Base-by-base conservation (phyloP, 768 basidiomycete species). In the Pleurotus ostreatus region DNA sequence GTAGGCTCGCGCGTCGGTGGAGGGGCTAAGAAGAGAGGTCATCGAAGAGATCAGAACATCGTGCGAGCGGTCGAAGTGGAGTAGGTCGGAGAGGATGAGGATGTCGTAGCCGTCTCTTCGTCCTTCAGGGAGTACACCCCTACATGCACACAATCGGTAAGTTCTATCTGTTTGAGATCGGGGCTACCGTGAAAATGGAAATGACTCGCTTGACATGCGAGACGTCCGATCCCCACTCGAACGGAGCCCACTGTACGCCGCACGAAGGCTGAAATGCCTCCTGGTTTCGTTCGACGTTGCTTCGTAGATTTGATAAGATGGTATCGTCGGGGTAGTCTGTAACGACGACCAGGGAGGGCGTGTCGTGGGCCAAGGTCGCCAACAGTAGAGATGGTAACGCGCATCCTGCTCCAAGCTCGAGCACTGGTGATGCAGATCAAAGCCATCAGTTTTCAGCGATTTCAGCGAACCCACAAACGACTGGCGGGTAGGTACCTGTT, bases 381-480 rank as follows among this genome's bases (percentile, higher is more conserved):
- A 82, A 61, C 1, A 91, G 72, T 1, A 89, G 70, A 0, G 85
- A 88, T 4, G 87, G 88, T 6, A 92, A 66, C 15, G 81, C 87
- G 45, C 81, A 78, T 5, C 89, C 87, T 6, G 86, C 80, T 2
- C 85, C 87, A 2, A 90, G 78, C 65, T 91, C 89, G n/a, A 90
- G 63, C 1, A 85, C 86, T 88, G 16, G 4, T 11, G 18, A 48
- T 40, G 55, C 12, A 39, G 5, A 34, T 11, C 30, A 34, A 34
- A 45, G 44, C 51, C 20, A 34, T 30, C 12, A 51, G 12, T 16
- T n/a, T 11, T 48, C n/a, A 7, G 8, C 22, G 18, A 48, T n/a
- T 11, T 48, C n/a, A 7, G 8, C 22, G 18, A 48, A 9, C 12
- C 15, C 16, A 20, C 23, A 23, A 6, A 47, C 4, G 46, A 47